A percentile compares a stretch with the other conserved stretches of the same genome.
Evolutionary conservation across 2,329 filamentous ascomycete genomes (phyloP).

Genomic region (Arthrinium puccinioides): DNA sequence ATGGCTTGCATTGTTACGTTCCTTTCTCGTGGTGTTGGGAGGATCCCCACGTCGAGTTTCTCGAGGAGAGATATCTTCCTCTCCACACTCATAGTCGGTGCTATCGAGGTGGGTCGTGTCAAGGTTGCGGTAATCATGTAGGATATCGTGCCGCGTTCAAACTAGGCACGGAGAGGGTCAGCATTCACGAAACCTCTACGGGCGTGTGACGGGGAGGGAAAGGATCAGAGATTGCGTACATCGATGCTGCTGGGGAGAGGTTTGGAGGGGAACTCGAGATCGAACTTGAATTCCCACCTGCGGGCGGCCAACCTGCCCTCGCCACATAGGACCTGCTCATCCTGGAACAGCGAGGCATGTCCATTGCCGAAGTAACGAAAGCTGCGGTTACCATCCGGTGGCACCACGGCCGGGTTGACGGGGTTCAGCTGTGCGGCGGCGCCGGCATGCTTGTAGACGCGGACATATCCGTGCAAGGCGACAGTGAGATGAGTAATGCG

Average conservation of each 20-base stretch:
- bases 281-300: slow-evolving; percentile 73
- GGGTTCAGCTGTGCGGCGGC: slow-evolving; percentile 42
- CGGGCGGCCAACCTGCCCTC: slow-evolving; percentile 69
- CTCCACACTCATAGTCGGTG: slow-evolving; percentile 72
- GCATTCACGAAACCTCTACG: slow-evolving; percentile 4
- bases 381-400: slow-evolving; percentile 26
- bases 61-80: slow-evolving; percentile 74
- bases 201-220: no score
- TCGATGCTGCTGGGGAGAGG: slow-evolving; percentile 87
- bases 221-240: no score
- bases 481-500: slow-evolving; percentile 76
- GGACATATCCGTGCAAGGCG: slow-evolving; percentile 69
- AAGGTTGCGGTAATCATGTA: slow-evolving; percentile 88
- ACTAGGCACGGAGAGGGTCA: slow-evolving; percentile 44
- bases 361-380: slow-evolving; percentile 66
- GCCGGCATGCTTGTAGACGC: slow-evolving; percentile 66
- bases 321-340: slow-evolving; percentile 72
- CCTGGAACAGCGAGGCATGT: slow-evolving; percentile 73
- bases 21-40: slow-evolving; percentile 68
- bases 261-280: slow-evolving; percentile 61
- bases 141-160: slow-evolving; percentile 87
- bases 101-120: slow-evolving; percentile 81
- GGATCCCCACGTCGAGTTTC: slow-evolving; percentile 72
- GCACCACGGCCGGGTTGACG: slow-evolving; percentile 32
- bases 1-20: slow-evolving; percentile 85